Evolutionary conservation across 305 asterid genomes (phyloP).

Genomic region (Fraxinus floribunda): DNA sequence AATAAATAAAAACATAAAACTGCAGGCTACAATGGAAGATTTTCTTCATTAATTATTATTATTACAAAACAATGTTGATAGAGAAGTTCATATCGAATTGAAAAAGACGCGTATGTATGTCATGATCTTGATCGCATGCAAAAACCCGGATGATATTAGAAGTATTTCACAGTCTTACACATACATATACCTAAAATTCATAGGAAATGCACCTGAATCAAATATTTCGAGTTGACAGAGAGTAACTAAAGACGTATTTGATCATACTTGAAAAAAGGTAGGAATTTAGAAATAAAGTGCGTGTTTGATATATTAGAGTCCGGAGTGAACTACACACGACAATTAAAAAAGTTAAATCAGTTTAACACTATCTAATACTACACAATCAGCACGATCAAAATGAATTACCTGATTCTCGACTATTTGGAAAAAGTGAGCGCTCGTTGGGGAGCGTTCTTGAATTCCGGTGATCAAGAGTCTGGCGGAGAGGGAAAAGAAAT

Average conservation of each 20-base stretch:
- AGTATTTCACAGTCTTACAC: background rate
- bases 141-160: background rate
- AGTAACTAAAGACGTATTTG: background rate
- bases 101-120: background rate
- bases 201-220: background rate
- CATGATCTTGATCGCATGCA: background rate
- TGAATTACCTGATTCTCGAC: background rate
- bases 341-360: no score
- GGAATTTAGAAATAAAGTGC: background rate
- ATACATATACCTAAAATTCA: background rate
- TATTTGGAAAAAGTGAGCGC: background rate
- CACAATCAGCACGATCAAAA: background rate
- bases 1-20: background rate
- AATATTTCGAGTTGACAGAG: background rate
- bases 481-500: background rate
- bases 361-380: background rate
- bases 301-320: background rate
- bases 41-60: background rate
- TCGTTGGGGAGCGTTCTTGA: background rate
- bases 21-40: background rate
- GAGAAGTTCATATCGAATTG: background rate
- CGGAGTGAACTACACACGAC: background rate
- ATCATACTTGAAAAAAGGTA: background rate
- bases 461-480: background rate
- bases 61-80: background rate